A percentile compares a stretch with the other conserved stretches of the same genome.
Evolutionary conservation across 805 yeast species (phyloP).

Genomic region (Wickerhamomyces queroliae): DNA sequence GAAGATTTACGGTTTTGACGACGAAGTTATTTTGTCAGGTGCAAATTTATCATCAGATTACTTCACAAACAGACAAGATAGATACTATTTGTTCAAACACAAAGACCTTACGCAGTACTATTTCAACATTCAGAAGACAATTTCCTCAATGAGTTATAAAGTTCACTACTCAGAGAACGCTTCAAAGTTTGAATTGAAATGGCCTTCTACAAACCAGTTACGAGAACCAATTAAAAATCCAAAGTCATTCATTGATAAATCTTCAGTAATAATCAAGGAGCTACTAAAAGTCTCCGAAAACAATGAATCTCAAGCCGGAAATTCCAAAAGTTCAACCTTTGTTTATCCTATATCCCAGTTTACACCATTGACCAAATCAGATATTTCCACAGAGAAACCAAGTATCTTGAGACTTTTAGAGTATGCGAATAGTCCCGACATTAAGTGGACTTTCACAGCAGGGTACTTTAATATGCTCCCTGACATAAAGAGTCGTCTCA

Average conservation of each 20-base stretch:
- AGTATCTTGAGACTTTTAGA: constrained; percentile 59
- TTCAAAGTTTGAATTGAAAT: constrained; percentile 50
- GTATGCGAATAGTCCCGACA: constrained; percentile 44
- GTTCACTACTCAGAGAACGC: constrained; percentile 39
- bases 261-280: constrained; percentile 53
- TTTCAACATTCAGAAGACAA: constrained; percentile 58
- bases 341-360: constrained; percentile 92
- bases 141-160: constrained; percentile 67
- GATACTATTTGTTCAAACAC: constrained; percentile 73
- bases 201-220: constrained; percentile 69
- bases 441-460: constrained; percentile 86
- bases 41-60: constrained; percentile 91
- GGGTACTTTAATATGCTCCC: constrained; percentile 94
- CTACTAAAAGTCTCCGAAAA: constrained; percentile 41
- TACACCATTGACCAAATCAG: constrained; percentile 67
- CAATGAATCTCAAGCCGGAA: constrained; percentile 11
- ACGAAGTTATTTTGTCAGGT: constrained; percentile 82
- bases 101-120: constrained; percentile 63
- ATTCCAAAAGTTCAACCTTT: constrained; percentile 41
- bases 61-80: constrained; percentile 90
- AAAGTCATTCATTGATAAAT: constrained; percentile 44
- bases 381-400: constrained; percentile 77
- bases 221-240: constrained; percentile 61
- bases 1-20: constrained; percentile 94
- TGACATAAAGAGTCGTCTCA: constrained; percentile 52